Evolutionary conservation across 2,329 filamentous ascomycete genomes (phyloP), one percentile per base, ranked within the genome.

Genomic region (Colletotrichum lupini): DNA sequence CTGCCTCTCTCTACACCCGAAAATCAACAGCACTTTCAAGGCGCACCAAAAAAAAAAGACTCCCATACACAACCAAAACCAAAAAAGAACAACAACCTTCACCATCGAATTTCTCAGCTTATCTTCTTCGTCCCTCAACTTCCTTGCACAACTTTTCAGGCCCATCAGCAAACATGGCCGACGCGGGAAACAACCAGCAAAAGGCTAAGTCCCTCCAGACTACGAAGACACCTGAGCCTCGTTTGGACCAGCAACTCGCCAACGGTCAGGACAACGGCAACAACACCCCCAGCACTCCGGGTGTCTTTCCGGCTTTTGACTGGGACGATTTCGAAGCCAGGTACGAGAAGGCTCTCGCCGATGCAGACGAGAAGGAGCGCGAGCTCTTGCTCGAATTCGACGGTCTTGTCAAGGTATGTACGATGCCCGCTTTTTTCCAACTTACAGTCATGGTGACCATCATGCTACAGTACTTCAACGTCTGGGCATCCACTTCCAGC

Each of bases 261-360:
- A 81, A 79, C 64, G 75, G 77, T 52, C 78, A 80, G 28, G 75
- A 76, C 64, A 77, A 78, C 59, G 42, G 42, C 19, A 78, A 78
- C 60, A 37, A 59, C 35, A 83, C 86, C 12, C 86, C 87, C n/a
- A 84, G 84, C 77, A 88, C 89, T 1, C 87, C 88, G 0, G 87
- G 87, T 22, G 82, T 84, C 65, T 83, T 94, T 73, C 82, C 84
- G 58, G 83, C 78, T 0, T 95, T 94, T 78, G 90, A 95, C 82
- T 98, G 95, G 95, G 86, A 92, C 3, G 88, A 92, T n/a, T 92
- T 98, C 37, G 88, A 95, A 81, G 79, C 85, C 1, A 89, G 90
- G 55, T 97, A 95, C 77, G 87, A 92, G 72, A 84, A 88, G 65
- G 91, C 90, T 22, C 89, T 97, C 77, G 82, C 85, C 16, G 86